Percentiles rank a stretch among this genome's conserved stretches.
These are phyloP conservation scores for Lentinus tigrinus DNA, from an alignment of 768 basidiomycete species.

Conservation along the genomic window DNA sequence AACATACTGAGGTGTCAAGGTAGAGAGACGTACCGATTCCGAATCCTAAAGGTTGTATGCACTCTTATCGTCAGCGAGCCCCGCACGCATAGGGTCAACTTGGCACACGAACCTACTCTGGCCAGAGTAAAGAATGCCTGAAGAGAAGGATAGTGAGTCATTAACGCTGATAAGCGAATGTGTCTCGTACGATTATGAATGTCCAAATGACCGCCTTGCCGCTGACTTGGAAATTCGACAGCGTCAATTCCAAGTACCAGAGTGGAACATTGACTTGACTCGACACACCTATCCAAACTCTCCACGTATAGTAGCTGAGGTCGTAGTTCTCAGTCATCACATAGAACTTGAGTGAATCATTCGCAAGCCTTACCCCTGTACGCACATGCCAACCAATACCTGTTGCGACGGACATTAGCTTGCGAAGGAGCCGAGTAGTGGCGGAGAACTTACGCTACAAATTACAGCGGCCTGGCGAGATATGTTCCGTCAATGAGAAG, in stretches of 20 bases:
- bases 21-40: constrained; percentile 3
- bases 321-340: too few relatives aligned
- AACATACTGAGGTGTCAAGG: background rate
- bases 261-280: background rate
- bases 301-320: constrained; percentile 6
- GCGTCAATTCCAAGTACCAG: background rate
- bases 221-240: background rate
- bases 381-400: background rate
- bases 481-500: too few relatives aligned
- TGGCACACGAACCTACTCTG: too few relatives aligned
- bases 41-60: constrained; percentile 1
- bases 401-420: background rate
- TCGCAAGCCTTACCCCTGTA: background rate
- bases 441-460: background rate
- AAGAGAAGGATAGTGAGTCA: too few relatives aligned
- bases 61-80: too few relatives aligned
- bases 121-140: background rate
- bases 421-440: background rate
- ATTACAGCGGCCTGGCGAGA: background rate
- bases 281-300: background rate
- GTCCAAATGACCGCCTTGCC: constrained; percentile 4
- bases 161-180: too few relatives aligned
- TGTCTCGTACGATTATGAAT: background rate
- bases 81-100: too few relatives aligned
- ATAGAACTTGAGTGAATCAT: too few relatives aligned